Conservation (phyloP, 352 stramenopile genomes). For the Phytopythium helicoides region DNA sequence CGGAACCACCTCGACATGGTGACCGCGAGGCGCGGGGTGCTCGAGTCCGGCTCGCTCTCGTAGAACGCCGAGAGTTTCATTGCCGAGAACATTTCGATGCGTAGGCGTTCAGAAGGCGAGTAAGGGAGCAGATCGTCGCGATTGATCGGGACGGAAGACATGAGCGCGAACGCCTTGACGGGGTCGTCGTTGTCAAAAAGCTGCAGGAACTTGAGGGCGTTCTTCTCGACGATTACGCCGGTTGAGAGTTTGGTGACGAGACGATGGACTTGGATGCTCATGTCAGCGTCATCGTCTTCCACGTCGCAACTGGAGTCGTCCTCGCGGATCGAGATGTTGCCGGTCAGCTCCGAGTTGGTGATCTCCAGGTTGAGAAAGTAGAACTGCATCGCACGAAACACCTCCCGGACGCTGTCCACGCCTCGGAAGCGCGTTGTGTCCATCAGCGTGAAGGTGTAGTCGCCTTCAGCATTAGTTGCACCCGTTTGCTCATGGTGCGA, state of each 20-base stretch:
- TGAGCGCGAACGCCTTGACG: constrained; percentile 16
- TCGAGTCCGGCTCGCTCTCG: not conserved
- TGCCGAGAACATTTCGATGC: constrained; percentile 19
- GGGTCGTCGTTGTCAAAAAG: constrained; percentile 10
- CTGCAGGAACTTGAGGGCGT: constrained; percentile 31
- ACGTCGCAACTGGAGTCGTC: constrained; percentile 17
- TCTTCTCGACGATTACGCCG: constrained; percentile 28
- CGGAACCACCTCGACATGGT: constrained; percentile 20
- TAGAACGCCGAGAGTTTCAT: constrained; percentile 27
- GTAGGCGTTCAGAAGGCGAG: constrained; percentile 14
- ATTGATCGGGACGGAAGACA: constrained; percentile 18
- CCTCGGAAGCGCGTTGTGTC: constrained; percentile 44
- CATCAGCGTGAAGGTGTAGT: constrained; percentile 32
- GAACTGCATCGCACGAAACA: constrained; percentile 50
- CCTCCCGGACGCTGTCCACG: constrained; percentile 27
- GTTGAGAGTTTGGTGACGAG: constrained; percentile 20
- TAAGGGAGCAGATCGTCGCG: constrained; percentile 31
- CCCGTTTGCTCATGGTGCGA: constrained; percentile 32
- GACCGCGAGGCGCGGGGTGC: constrained; percentile 12
- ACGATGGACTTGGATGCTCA: constrained; percentile 24
- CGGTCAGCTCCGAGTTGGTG: constrained; percentile 46
- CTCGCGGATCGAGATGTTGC: constrained; percentile 50
- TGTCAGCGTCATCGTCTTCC: constrained; percentile 18
- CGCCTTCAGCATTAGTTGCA: constrained; percentile 27
- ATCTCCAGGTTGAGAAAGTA: constrained; percentile 64